A percentile compares a stretch with the other conserved stretches of the same genome.
Conservation (phyloP, 192 early-diverging fungal genomes). For the Coemansia reversa region DNA sequence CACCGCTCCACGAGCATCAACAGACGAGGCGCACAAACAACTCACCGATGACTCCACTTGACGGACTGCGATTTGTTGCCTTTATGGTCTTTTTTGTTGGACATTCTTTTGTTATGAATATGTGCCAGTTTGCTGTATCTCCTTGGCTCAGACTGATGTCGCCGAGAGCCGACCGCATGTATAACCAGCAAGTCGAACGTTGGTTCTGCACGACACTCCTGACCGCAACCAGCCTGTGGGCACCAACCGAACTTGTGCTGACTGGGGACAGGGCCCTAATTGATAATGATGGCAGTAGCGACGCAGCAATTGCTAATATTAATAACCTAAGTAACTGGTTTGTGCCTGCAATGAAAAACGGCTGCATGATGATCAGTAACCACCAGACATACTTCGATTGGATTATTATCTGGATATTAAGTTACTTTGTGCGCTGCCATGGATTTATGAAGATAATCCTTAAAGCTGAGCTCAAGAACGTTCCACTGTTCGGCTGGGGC, state of each 20-base stretch:
- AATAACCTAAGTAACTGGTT: constrained; percentile 30
- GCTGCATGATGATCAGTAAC: constrained; percentile 52
- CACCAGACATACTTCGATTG: constrained; percentile 55
- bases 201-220: constrained; percentile 52
- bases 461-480: constrained; percentile 72
- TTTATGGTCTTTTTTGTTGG: constrained; percentile 44
- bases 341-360: constrained; percentile 37
- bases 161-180: constrained; percentile 34
- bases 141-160: constrained; percentile 34
- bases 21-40: constrained; percentile 41
- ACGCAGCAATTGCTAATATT: constrained; percentile 29
- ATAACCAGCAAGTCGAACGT: constrained; percentile 53
- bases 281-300: constrained; percentile 16
- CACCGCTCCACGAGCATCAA: not conserved
- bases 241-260: constrained; percentile 51
- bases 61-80: constrained; percentile 24
- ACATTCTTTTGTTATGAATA: constrained; percentile 45
- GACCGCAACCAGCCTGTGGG: constrained; percentile 38
- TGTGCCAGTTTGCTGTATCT: constrained; percentile 42
- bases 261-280: constrained; percentile 47
- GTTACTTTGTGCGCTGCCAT: constrained; percentile 69
- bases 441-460: constrained; percentile 90
- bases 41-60: constrained; percentile 42
- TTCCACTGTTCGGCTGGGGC: constrained; percentile 87
- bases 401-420: constrained; percentile 58